Conservation (phyloP, 176 grass and related monocot species). For the Oryza australiensis region DNA sequence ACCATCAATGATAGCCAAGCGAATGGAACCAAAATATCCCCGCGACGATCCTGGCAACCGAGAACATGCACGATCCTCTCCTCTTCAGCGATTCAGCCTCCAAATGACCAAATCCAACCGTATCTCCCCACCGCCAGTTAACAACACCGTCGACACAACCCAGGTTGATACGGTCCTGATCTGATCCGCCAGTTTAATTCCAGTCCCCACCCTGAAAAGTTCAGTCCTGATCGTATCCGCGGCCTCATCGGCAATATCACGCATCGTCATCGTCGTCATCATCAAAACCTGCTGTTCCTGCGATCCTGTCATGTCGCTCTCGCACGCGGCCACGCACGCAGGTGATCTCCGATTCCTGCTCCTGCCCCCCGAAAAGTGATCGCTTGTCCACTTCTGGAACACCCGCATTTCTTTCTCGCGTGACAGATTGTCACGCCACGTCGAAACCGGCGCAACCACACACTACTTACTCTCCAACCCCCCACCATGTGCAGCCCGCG, state of each 20-base stretch:
- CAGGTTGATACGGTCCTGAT: not conserved
- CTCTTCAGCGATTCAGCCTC: not conserved
- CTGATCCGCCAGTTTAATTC: not conserved
- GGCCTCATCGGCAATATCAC: not conserved
- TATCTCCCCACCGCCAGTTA: not conserved
- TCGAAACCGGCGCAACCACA: not conserved
- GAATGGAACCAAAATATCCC: not conserved
- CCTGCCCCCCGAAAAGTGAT: conserved; percentile 23
- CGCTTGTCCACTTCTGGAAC: conserved; percentile 24
- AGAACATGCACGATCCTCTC: not conserved
- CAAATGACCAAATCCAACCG: not conserved
- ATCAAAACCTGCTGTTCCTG: not conserved
- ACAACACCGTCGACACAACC: not conserved
- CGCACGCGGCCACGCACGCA: not conserved
- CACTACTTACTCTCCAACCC: too few relatives aligned
- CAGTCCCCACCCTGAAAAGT: not conserved
- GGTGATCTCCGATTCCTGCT: not conserved
- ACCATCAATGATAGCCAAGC: not conserved
- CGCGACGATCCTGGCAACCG: not conserved
- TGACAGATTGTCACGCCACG: not conserved
- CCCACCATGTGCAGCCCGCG: not conserved
- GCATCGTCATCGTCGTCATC: not conserved
- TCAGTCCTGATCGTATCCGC: not conserved
- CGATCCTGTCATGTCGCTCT: too few relatives aligned
- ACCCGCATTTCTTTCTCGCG: not conserved